A percentile compares a stretch with the other conserved stretches of the same genome.
These are phyloP conservation scores for Solanum chilense DNA, from an alignment of 257 asterid genomes.

Conservation along the genomic window DNA sequence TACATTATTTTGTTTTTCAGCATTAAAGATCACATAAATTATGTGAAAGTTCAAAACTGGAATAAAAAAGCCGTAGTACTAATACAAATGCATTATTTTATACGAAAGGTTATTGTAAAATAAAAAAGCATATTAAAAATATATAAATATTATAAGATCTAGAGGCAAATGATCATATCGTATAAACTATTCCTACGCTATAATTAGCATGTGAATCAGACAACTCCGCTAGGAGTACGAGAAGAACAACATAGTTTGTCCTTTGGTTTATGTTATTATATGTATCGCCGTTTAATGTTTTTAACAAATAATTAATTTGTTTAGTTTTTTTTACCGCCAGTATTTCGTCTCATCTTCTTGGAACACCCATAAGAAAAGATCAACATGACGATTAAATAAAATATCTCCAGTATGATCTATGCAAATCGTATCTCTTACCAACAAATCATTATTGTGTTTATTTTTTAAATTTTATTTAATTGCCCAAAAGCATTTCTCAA, in stretches of 20 bases:
- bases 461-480: background rate
- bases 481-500: background rate
- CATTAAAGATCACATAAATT: background rate
- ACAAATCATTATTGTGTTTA: background rate
- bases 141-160: background rate
- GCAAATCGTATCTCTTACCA: background rate
- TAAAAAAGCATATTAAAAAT: background rate
- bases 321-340: background rate
- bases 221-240: background rate
- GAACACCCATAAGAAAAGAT: background rate
- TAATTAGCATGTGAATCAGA: background rate
- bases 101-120: background rate
- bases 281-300: background rate
- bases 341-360: background rate
- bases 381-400: background rate
- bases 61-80: background rate
- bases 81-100: background rate
- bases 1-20: background rate
- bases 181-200: background rate
- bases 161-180: background rate
- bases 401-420: background rate
- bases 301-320: background rate
- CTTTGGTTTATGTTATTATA: background rate
- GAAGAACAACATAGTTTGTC: background rate
- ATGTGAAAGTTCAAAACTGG: background rate